phyloP scores from a whole-genome alignment of 148 eudicot genomes.

The Drosera capensis region DNA sequence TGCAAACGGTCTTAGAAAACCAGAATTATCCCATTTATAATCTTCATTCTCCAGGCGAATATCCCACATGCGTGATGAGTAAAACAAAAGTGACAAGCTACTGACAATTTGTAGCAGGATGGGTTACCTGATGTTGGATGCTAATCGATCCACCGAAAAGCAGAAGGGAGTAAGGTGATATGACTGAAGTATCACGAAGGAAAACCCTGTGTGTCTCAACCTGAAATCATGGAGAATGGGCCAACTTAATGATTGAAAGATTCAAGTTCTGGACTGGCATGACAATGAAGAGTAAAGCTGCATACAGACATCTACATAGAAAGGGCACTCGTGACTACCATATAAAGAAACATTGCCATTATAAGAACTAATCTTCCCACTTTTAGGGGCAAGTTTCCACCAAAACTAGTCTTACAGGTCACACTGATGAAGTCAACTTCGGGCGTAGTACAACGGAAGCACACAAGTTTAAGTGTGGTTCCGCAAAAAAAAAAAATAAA shows the following conservation, averaged over 20 bases:
- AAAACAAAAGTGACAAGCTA: neutral
- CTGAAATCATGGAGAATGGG: constrained; percentile 19
- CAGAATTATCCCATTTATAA: too few species aligned
- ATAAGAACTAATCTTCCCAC: too few species aligned
- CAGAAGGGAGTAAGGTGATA: constrained; percentile 87
- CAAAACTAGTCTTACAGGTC: too few species aligned
- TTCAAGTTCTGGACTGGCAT: neutral
- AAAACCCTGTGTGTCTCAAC: constrained; percentile 80
- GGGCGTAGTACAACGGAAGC: too few species aligned
- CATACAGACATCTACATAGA: neutral
- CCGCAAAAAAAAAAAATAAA: neutral
- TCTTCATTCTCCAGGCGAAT: neutral
- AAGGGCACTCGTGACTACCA: too few species aligned
- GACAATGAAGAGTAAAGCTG: neutral
- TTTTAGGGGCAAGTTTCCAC: too few species aligned
- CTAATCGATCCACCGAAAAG: constrained; percentile 86
- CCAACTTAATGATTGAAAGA: too few species aligned
- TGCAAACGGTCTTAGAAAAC: too few species aligned
- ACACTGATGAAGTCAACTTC: too few species aligned
- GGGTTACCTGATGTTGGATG: constrained; percentile 82
- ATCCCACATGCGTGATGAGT: too few species aligned
- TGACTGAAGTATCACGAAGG: constrained; percentile 80
- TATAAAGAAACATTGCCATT: too few species aligned
- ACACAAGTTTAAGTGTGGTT: neutral
- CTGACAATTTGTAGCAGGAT: neutral